phyloP scores from a whole-genome alignment of 176 grass and related monocot species.

The Ensete ventricosum region DNA sequence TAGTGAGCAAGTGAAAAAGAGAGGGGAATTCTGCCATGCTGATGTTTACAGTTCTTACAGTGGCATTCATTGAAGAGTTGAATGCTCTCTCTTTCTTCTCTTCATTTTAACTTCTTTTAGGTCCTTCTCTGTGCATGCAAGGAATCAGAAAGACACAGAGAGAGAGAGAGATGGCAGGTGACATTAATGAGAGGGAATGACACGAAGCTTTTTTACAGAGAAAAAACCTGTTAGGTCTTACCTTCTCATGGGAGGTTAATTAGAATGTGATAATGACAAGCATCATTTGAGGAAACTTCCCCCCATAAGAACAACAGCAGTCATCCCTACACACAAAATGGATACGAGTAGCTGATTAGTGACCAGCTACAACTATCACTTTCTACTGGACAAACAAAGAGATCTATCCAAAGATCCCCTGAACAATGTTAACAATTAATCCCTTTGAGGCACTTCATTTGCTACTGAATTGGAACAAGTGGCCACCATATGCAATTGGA shows the following conservation, averaged over 20 bases:
- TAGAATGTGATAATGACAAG: not conserved
- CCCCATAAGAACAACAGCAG: not conserved
- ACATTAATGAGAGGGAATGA: conserved; percentile 21
- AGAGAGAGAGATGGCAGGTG: conserved; percentile 7
- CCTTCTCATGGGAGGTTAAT: conserved; percentile 6
- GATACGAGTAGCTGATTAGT: not conserved
- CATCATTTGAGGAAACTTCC: not conserved
- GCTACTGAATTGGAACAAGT: no score
- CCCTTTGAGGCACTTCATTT: no score
- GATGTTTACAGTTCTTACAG: not conserved
- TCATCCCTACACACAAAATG: not conserved
- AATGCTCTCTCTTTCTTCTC: not conserved
- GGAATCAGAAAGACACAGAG: not conserved
- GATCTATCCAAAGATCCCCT: not conserved
- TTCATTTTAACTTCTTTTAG: no score
- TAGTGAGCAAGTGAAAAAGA: not conserved
- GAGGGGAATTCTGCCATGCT: not conserved
- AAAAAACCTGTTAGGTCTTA: not conserved
- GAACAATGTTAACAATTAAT: no score
- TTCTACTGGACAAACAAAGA: not conserved
- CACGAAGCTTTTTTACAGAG: not conserved
- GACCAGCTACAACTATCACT: not conserved
- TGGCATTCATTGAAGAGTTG: conserved; percentile 5
- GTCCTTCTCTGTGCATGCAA: no score
- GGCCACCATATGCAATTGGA: no score